Evolutionary conservation across 768 basidiomycete genomes (phyloP), one percentile per base, ranked within the genome.

Genomic region (Russula earlei): DNA sequence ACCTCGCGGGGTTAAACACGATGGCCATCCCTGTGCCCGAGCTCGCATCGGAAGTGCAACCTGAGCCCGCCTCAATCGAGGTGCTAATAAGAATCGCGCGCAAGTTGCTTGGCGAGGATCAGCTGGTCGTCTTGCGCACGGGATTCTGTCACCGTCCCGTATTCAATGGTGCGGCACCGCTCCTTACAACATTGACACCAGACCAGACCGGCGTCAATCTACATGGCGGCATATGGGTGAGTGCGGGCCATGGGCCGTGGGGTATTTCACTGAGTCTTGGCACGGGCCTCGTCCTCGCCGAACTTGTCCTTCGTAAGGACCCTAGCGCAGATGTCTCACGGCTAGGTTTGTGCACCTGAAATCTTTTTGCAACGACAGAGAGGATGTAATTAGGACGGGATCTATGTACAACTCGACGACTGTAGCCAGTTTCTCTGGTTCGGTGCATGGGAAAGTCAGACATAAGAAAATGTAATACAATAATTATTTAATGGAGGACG

Each of bases 181-280:
- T 73, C 34, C 60, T 74, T 22, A 68, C 67, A 25, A 54, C 57
- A 14, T 54, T 73, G 56, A 52, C 56, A 36, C 54, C 58, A 46
- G 61, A 64, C 42, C 63, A 67, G 48, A 62, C 68, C 44, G 68
- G 69, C 36, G 61, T 63, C 31, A 64, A 62, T 45, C 38, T 52
- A 22, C 58, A 52, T 29, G 58, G 61, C 38, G 64, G 65, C 9
- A 64, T 70, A 46, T 70, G 64, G 54, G 61, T 72, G 47, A 66
- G 70, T 27, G 66, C 69, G 0, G 72, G 71, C 4, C 71, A 71
- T 51, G 72, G 71, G n/a, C 70, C 71, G 29, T 74, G 73, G 72
- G 70, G 70, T 43, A 68, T 71, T 56, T 60, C 60, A 25, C 51
- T 70, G 41, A 64, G 68, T 41, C 62, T 69, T 17, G 70, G 68